Conservation (phyloP, 176 grass and related monocot genomes). For the Ampelocalamus luodianensis region DNA sequence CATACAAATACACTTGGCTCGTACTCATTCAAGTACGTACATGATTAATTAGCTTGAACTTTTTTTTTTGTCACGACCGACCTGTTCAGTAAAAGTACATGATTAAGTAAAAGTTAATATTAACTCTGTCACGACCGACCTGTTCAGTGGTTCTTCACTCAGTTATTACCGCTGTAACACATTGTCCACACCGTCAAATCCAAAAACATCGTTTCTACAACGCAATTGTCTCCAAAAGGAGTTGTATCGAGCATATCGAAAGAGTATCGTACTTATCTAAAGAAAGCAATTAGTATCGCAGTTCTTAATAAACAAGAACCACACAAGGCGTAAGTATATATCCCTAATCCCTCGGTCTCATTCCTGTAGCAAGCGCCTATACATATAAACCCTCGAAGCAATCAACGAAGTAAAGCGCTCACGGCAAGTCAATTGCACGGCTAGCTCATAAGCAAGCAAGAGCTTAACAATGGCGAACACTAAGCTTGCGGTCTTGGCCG, state of each 20-base stretch:
- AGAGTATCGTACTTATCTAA: constrained; percentile 30
- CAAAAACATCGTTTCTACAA: not conserved
- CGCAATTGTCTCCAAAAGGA: not conserved
- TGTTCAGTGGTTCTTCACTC: not conserved
- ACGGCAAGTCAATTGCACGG: not conserved
- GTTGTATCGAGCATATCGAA: not conserved
- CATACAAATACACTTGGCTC: no score
- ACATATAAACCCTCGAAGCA: not conserved
- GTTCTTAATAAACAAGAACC: not conserved
- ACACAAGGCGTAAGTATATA: not conserved
- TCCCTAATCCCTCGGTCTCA: not conserved
- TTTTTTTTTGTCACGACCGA: no score
- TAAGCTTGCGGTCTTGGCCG: not conserved
- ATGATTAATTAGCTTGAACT: no score
- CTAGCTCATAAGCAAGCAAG: not conserved
- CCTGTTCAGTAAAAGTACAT: no score
- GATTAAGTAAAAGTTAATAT: no score
- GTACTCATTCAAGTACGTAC: no score
- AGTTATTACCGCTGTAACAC: constrained; percentile 22
- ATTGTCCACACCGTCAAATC: constrained; percentile 16
- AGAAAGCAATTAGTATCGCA: not conserved
- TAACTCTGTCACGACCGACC: no score
- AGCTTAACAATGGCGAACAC: constrained; percentile 2
- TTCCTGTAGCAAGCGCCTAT: not conserved
- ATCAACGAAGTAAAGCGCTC: not conserved